phyloP scores from a whole-genome alignment of 306 rosid species.

The Corylus americana region DNA sequence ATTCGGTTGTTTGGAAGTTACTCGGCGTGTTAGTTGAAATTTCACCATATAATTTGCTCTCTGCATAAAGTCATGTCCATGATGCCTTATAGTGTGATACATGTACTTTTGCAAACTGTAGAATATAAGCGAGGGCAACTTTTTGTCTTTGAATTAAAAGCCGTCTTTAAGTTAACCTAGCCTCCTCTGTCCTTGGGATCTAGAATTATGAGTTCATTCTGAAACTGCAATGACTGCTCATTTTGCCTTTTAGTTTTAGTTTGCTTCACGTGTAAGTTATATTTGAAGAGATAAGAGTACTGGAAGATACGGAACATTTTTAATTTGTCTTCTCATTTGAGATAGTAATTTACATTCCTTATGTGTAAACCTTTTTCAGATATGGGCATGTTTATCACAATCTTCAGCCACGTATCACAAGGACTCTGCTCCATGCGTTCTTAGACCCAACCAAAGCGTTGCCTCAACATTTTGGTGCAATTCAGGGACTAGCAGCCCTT shows the following conservation, averaged over 20 bases:
- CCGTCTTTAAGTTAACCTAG: not conserved
- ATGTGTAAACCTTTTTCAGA: slow-evolving; percentile 46
- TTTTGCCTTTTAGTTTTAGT: slow-evolving; percentile 5
- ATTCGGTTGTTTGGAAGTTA: not conserved
- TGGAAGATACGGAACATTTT: not conserved
- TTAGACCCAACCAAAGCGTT: slow-evolving; percentile 81
- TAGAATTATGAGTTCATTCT: not conserved
- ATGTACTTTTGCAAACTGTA: not conserved
- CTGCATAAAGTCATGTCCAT: not conserved
- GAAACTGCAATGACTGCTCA: not conserved
- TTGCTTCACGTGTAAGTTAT: not conserved
- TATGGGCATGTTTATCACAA: slow-evolving; percentile 84
- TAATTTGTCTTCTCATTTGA: not conserved
- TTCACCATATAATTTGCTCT: not conserved
- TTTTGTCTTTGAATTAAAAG: not conserved
- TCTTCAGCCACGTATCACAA: slow-evolving; percentile 83
- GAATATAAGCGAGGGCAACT: not conserved
- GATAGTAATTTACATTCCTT: slow-evolving; percentile 8
- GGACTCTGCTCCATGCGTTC: slow-evolving; percentile 82
- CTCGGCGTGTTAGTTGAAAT: not conserved
- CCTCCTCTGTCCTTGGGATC: not conserved
- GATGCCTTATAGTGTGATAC: not conserved
- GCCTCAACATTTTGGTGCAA: slow-evolving; percentile 94
- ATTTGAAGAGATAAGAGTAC: not conserved
- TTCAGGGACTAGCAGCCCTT: slow-evolving; percentile 85